Conservation (phyloP, 495 filamentous ascomycete genomes). For the Hyaloscypha variabilis region DNA sequence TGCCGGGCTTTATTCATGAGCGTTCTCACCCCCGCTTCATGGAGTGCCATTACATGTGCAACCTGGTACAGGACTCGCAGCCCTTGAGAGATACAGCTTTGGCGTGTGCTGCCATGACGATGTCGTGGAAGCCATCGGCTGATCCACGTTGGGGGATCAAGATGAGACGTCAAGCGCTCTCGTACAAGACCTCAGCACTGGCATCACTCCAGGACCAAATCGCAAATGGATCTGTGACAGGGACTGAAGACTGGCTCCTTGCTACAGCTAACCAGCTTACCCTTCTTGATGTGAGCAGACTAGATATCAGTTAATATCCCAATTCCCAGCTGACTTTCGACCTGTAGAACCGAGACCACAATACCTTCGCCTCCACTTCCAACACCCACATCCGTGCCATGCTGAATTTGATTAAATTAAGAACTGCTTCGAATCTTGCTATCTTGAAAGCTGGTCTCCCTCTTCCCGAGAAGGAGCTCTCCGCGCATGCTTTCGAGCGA, state of each 20-base stretch:
- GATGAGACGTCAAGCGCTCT: slow-evolving; percentile 7
- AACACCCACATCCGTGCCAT: not conserved
- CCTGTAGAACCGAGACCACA: not conserved
- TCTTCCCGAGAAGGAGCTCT: not conserved
- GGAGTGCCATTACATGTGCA: not conserved
- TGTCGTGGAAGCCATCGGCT: slow-evolving; percentile 1
- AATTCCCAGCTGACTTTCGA: not conserved
- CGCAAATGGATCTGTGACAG: not conserved
- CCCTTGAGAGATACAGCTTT: not conserved
- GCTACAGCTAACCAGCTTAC: slow-evolving; percentile 3
- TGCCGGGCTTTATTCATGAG: not conserved
- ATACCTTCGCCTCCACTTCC: not conserved
- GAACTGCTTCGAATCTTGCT: not conserved
- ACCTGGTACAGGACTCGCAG: not conserved
- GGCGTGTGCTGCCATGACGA: slow-evolving; percentile 3
- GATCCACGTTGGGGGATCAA: not conserved
- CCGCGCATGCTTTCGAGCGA: not conserved
- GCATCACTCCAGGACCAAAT: not conserved
- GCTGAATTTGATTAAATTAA: slow-evolving; percentile 1
- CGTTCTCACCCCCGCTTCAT: not conserved
- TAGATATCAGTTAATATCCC: not conserved
- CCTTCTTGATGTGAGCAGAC: slow-evolving; percentile 1
- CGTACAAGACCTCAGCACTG: not conserved
- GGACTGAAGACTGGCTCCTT: slow-evolving; percentile 10
- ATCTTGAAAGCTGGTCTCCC: not conserved